A percentile compares a stretch with the other conserved stretches of the same genome.
These are phyloP conservation scores for Akanthomyces uredinophilus DNA, from an alignment of 2,329 filamentous ascomycete genomes.

Conservation along the genomic window DNA sequence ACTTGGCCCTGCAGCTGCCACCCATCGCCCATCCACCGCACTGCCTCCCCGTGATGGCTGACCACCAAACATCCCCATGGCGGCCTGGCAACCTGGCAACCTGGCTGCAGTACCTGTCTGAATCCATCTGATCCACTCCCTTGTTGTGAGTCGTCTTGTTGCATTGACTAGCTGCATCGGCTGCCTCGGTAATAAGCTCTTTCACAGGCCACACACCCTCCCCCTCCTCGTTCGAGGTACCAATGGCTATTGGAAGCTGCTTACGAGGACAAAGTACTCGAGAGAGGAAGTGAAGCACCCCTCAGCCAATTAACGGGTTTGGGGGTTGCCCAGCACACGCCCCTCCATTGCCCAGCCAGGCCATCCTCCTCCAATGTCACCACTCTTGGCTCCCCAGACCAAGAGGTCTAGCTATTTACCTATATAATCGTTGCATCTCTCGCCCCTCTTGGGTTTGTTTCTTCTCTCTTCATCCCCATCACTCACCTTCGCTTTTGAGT, in stretches of 20 bases:
- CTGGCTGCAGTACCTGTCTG: not conserved
- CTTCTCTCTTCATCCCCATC: slow-evolving; percentile 9
- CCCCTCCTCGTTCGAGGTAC: not conserved
- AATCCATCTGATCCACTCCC: not conserved
- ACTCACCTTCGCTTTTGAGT: slow-evolving; percentile 12
- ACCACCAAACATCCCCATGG: not conserved
- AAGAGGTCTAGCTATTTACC: not conserved
- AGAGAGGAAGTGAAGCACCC: not conserved
- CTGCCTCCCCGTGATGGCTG: not conserved
- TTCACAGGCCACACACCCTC: slow-evolving; percentile 13
- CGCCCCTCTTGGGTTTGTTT: not conserved
- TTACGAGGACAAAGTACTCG: not conserved
- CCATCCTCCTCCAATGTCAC: not conserved
- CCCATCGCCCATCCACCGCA: not conserved
- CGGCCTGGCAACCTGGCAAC: not conserved
- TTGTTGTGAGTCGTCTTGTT: not conserved
- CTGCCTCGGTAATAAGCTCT: slow-evolving; percentile 12
- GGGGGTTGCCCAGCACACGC: not conserved
- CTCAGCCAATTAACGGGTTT: not conserved
- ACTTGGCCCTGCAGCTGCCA: not conserved
- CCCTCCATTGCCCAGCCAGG: not conserved
- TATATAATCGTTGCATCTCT: slow-evolving; percentile 7
- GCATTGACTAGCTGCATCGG: not conserved
- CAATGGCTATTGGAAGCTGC: not conserved
- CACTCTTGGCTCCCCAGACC: not conserved